A percentile compares a stretch with the other conserved stretches of the same genome.
Evolutionary conservation across 2,329 filamentous ascomycete species (phyloP).

Genomic region (Calonectria hongkongensis): DNA sequence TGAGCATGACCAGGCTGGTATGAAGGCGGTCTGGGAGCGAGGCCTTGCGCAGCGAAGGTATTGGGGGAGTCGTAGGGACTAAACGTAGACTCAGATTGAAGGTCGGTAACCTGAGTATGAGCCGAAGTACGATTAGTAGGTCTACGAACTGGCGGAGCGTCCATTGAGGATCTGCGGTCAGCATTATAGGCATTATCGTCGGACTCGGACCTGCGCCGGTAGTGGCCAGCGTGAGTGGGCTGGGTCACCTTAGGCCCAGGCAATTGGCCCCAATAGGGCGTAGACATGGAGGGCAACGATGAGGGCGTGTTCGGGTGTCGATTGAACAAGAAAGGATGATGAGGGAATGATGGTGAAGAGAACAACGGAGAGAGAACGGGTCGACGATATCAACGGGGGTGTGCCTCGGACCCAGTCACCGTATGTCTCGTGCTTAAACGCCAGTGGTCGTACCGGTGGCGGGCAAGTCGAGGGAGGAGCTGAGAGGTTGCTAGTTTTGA

Average conservation of each 20-base stretch:
- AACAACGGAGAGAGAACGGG: constrained; percentile 38
- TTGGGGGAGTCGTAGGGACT: constrained; percentile 76
- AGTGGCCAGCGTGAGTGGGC: constrained; percentile 51
- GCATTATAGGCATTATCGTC: constrained; percentile 56
- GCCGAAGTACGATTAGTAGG: constrained; percentile 70
- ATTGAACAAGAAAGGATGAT: constrained; percentile 34
- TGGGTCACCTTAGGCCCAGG: constrained; percentile 67
- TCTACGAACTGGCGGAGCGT: constrained; percentile 64
- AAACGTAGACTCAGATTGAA: constrained; percentile 74
- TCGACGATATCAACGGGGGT: constrained; percentile 33
- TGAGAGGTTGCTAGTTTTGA: constrained; percentile 47
- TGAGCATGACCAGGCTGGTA: constrained; percentile 68
- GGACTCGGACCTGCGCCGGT: constrained; percentile 61
- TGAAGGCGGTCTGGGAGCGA: constrained; percentile 77
- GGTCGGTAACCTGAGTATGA: constrained; percentile 74
- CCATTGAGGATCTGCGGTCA: constrained; percentile 58
- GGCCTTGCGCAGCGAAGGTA: constrained; percentile 69
- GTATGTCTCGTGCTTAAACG: constrained; percentile 39
- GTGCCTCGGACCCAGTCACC: constrained; percentile 15
- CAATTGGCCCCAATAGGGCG: constrained; percentile 76
- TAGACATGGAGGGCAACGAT: constrained; percentile 63
- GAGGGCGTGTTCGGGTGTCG: constrained; percentile 55
- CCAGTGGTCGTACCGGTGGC: constrained; percentile 39
- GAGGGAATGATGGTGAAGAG: constrained; percentile 17
- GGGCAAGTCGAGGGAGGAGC: constrained; percentile 44